These are phyloP conservation scores for Nannochloropsis granulata DNA, from an alignment of 108 stramenopile genomes.

Conservation along the genomic window DNA sequence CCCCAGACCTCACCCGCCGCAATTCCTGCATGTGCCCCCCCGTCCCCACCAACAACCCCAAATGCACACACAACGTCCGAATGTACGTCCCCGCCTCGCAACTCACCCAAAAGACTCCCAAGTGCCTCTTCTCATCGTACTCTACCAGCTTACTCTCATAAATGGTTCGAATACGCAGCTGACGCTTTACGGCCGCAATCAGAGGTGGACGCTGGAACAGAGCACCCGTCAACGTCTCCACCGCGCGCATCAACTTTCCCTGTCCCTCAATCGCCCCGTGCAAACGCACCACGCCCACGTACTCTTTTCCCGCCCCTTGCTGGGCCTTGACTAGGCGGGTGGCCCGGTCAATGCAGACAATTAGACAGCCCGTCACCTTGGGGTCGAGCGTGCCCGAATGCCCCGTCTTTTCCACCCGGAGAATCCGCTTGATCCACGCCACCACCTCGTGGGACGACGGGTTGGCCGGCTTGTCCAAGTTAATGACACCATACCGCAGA, in stretches of 20 bases:
- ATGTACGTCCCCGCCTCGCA: constrained; percentile 99
- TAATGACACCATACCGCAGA: constrained; percentile 90
- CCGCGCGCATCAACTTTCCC: constrained; percentile 56
- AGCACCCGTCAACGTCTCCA: constrained; percentile 91
- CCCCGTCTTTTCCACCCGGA: constrained; percentile 98
- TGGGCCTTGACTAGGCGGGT: constrained; percentile 98
- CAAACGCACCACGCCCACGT: constrained; percentile 91
- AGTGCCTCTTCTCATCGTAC: constrained; percentile 82
- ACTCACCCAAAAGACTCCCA: constrained; percentile 70
- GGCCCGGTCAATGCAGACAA: constrained; percentile 98
- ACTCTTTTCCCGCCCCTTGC: constrained; percentile 96
- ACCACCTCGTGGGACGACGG: constrained; percentile 98
- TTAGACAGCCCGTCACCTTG: constrained; percentile 98
- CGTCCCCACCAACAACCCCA: constrained; percentile 80
- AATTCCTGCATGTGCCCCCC: constrained; percentile 99
- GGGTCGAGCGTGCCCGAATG: constrained; percentile 98
- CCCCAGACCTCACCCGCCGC: constrained; percentile 85
- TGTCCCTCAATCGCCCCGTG: constrained; percentile 78
- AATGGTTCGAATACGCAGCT: constrained; percentile 93
- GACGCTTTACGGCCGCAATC: constrained; percentile 97
- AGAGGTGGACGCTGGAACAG: constrained; percentile 97
- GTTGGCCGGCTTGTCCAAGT: constrained; percentile 99
- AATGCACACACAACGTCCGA: constrained; percentile 95
- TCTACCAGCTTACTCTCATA: constrained; percentile 90
- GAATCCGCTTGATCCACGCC: constrained; percentile 97